phyloP scores from a whole-genome alignment of 2,329 filamentous ascomycete genomes.

The Exophiala alcalophila region DNA sequence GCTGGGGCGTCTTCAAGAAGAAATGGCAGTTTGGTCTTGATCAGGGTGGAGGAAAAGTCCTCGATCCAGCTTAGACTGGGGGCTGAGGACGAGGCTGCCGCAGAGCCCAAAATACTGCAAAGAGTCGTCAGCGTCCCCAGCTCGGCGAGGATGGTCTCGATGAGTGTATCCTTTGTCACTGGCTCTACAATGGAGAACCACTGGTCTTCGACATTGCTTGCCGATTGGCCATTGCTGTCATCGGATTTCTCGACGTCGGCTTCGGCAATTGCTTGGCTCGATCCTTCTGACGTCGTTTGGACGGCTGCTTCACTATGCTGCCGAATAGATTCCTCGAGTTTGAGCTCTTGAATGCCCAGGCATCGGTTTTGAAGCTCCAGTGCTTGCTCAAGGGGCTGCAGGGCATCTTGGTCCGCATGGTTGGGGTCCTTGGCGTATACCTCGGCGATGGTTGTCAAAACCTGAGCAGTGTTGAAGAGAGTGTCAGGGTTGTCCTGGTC shows the following conservation, averaged over 20 bases:
- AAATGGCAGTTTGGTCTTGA: constrained; percentile 53
- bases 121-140: constrained; percentile 54
- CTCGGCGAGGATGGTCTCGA: constrained; percentile 67
- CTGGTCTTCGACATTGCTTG: constrained; percentile 36
- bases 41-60: constrained; percentile 53
- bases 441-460: constrained; percentile 65
- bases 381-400: constrained; percentile 58
- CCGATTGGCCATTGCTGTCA: constrained; percentile 34
- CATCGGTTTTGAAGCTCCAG: constrained; percentile 59
- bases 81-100: constrained; percentile 36
- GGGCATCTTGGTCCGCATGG: constrained; percentile 45
- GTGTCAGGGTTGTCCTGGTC: constrained; percentile 64
- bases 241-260: constrained; percentile 23
- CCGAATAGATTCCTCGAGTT: constrained; percentile 47
- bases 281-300: constrained; percentile 9
- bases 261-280: constrained; percentile 22
- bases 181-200: constrained; percentile 67
- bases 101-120: constrained; percentile 46
- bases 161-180: constrained; percentile 60
- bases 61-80: constrained; percentile 56
- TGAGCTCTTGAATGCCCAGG: constrained; percentile 52
- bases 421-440: constrained; percentile 52
- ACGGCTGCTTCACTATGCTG: constrained; percentile 30
- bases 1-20: constrained; percentile 46
- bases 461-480: constrained; percentile 69